Conservation (phyloP, 352 stramenopile genomes). For the Plasmopara viticola region DNA sequence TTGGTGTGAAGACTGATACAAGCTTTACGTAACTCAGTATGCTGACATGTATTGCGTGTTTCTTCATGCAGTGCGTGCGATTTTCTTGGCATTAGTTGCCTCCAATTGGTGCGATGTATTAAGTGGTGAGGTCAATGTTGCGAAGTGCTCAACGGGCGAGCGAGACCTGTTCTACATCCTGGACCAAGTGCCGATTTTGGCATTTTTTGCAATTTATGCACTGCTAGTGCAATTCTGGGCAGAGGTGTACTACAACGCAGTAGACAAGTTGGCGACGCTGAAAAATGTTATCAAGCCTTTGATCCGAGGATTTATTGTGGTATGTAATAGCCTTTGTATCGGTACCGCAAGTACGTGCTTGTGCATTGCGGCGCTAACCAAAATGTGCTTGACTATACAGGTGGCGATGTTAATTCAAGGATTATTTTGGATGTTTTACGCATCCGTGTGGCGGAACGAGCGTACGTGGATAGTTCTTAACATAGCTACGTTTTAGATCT, state of each 20-base stretch:
- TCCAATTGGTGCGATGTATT: constrained; percentile 80
- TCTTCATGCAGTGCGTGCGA: constrained; percentile 34
- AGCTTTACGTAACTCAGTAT: neutral
- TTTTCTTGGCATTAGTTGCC: constrained; percentile 70
- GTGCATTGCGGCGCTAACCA: too few relatives aligned
- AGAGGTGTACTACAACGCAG: constrained; percentile 86
- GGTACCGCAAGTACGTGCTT: too few relatives aligned
- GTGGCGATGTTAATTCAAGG: constrained; percentile 50
- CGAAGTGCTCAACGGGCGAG: constrained; percentile 50
- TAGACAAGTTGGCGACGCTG: constrained; percentile 61
- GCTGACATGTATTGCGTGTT: neutral
- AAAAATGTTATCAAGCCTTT: constrained; percentile 62
- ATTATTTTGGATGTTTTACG: constrained; percentile 77
- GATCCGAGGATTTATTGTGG: constrained; percentile 54
- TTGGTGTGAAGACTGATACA: constrained; percentile 28
- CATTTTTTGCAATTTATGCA: constrained; percentile 77
- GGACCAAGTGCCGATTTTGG: constrained; percentile 75
- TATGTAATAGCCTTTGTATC: constrained; percentile 16
- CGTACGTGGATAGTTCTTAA: constrained; percentile 30
- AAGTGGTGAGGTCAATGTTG: constrained; percentile 51
- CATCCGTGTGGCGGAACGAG: constrained; percentile 60
- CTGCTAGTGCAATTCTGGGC: constrained; percentile 85
- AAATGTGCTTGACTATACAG: constrained; percentile 17
- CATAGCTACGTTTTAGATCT: neutral
- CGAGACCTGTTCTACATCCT: constrained; percentile 83